Evolutionary conservation across 768 basidiomycete species (phyloP), one percentile per base, ranked within the genome.

Genomic region (Mycena kentingensis): DNA sequence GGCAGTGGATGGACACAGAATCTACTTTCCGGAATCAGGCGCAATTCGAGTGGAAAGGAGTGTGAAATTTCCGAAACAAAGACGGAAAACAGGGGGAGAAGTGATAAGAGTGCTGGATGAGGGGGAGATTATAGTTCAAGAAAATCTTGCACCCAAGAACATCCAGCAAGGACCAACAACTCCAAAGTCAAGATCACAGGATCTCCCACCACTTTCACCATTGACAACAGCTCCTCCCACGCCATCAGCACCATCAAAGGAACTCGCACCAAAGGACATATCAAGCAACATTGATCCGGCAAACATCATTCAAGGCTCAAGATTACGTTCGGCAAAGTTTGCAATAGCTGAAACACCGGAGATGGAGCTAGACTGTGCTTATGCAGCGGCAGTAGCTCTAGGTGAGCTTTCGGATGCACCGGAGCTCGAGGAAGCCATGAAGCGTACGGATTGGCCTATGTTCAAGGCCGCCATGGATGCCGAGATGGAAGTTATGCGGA

Each of bases 1-100:
- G n/a, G n/a, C n/a, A n/a, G n/a, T n/a, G n/a, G n/a, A n/a, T n/a
- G n/a, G n/a, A n/a, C n/a, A n/a, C n/a, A n/a, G n/a, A n/a, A n/a
- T n/a, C n/a, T n/a, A n/a, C n/a, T n/a, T n/a, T n/a, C n/a, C n/a
- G n/a, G n/a, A n/a, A n/a, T n/a, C n/a, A n/a, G n/a, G n/a, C n/a
- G n/a, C n/a, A 0, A 58, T 73, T 15, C 60, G 55, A 3, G 63
- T 69, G 5, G 65, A 73, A 54, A 58, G 63, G 5, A 69, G 68
- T 27, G 55, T 73, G 16, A 54, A 57, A 16, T 65, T 64, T 34
- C 46, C 49, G 12, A 22, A 35, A n/a, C n/a, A n/a, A n/a, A n/a
- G 24, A 31, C 19, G 10, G 47, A 29, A 29, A 10, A 39, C 7
- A 47, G 35, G 16, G 55, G 55, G 2, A 42, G 15, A n/a, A 49